Conservation (phyloP, 192 early-diverging fungal genomes). For the Podochytrium sp. region DNA sequence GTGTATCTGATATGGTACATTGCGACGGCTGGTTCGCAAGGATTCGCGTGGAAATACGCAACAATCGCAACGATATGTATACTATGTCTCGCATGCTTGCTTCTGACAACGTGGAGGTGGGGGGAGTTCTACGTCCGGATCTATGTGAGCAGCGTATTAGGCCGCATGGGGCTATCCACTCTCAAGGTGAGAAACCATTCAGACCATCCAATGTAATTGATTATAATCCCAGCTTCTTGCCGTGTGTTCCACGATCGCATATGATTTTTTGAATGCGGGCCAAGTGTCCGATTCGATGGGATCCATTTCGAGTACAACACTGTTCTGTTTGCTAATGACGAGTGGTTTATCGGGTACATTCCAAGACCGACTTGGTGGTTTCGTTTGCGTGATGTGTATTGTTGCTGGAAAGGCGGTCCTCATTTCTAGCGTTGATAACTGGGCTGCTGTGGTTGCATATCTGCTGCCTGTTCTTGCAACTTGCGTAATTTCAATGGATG, state of each 20-base stretch:
- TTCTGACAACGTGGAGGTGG: conserved; percentile 21
- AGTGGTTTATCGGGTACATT: conserved; percentile 34
- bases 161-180: background rate
- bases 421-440: background rate
- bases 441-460: conserved; percentile 1
- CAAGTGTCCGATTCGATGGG: background rate
- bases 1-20: conserved; percentile 5
- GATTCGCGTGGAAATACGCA: background rate
- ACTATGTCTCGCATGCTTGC: background rate
- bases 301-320: conserved; percentile 2
- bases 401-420: conserved; percentile 1
- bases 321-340: conserved; percentile 13
- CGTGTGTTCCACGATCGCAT: background rate
- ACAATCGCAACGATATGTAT: background rate
- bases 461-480: conserved; percentile 19
- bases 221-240: background rate
- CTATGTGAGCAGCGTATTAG: background rate
- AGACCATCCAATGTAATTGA: background rate
- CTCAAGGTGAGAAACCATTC: conserved; percentile 1
- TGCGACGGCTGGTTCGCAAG: background rate
- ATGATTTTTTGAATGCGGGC: background rate
- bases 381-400: background rate
- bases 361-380: background rate
- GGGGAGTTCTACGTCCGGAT: background rate
- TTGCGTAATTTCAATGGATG: conserved; percentile 7